phyloP scores from a whole-genome alignment of 2,329 filamentous ascomycete genomes.

The Fusarium lyarnte region DNA sequence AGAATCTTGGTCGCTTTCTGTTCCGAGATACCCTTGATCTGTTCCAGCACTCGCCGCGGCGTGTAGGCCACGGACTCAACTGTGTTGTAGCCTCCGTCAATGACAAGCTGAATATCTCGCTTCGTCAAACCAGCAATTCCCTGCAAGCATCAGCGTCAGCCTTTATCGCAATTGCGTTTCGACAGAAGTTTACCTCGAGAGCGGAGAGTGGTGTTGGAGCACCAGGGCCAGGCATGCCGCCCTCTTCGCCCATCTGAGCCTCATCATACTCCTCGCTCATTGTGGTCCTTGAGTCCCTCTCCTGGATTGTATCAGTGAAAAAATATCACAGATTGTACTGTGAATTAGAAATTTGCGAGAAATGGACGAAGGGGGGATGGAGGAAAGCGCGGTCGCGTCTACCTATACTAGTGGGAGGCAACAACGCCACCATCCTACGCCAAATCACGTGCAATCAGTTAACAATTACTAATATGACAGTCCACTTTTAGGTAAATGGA shows the following conservation, averaged over 20 bases:
- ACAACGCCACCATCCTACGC: slow-evolving; percentile 45
- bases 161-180: background rate
- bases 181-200: slow-evolving; percentile 74
- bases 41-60: slow-evolving; percentile 82
- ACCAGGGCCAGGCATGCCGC: slow-evolving; percentile 80
- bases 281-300: slow-evolving; percentile 6
- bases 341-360: background rate
- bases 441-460: slow-evolving; percentile 49
- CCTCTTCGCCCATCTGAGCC: slow-evolving; percentile 73
- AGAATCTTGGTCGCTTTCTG: slow-evolving; percentile 94
- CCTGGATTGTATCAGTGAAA: background rate
- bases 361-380: slow-evolving; percentile 27
- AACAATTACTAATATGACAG: background rate
- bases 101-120: slow-evolving; percentile 90
- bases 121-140: slow-evolving; percentile 91
- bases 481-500: background rate
- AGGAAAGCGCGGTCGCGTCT: slow-evolving; percentile 49
- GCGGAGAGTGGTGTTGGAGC: slow-evolving; percentile 90
- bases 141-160: slow-evolving; percentile 55
- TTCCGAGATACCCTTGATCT: slow-evolving; percentile 98
- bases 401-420: slow-evolving; percentile 29
- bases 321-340: background rate
- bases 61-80: slow-evolving; percentile 96
- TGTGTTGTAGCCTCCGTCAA: slow-evolving; percentile 93
- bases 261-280: slow-evolving; percentile 72